Evolutionary conservation across 2,329 filamentous ascomycete genomes (phyloP), one percentile per base, ranked within the genome.

Genomic region (Tolypocladium amazonense): DNA sequence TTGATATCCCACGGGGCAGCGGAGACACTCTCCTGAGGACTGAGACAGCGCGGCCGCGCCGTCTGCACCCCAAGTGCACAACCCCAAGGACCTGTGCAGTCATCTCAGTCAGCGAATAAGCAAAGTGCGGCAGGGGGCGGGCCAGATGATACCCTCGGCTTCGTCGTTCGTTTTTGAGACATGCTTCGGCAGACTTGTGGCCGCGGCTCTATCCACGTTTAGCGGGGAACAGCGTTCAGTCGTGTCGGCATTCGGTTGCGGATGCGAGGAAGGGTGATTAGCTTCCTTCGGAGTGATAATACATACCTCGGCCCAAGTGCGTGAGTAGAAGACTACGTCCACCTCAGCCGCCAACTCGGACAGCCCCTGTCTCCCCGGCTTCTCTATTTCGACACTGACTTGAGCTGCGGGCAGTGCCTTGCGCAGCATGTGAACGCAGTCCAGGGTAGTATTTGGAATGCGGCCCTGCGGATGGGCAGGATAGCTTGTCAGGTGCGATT

Each of bases 301-400:
- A 65, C 71, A 72, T 72, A 87, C 86, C 76, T 86, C 80, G 61
- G 88, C 88, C 88, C 88, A 91, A 57, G 77, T 79, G 66, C 80
- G 82, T 15, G 88, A 89, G 72, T 87, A 90, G 70, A 90, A 89
- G n/a, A 90, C 82, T 23, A 89, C 80, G 67, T 90, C 85, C 30
- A 86, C 87, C 65, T 81, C 77, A 43, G 76, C 75, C 33, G 86
- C 86, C 56, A 90, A 77, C 35, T 81, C 76, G 56, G 77, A 73
- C 59, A 90, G 76, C 2, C 85, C 86, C 35, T 73, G 70, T 14
- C 88, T 80, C 15, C 77, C 79, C 2, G 88, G 87, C 69, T 89
- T 90, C 73, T 91, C 88, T 50, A 88, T 75, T 71, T 91, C 88
- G 58, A 90, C 83, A 69, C 88, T 91, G 68, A 90, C 75, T 55